Evolutionary conservation across 441 rosid genomes (phyloP), one percentile per base, ranked within the genome.

Genomic region (Erysimum pusillum): DNA sequence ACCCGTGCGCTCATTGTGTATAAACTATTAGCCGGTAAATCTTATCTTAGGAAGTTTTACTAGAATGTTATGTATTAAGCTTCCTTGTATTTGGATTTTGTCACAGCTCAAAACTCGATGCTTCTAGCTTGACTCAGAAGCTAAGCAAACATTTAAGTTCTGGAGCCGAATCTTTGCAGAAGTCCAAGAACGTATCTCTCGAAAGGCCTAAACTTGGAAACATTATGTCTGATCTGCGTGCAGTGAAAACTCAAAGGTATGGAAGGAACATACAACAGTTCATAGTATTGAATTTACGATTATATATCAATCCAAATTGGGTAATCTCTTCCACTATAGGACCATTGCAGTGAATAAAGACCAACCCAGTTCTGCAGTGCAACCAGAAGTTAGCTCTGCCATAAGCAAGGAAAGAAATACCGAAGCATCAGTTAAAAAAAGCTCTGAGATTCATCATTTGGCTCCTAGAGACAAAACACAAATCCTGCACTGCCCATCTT

Each of bases 211-310:
- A 85, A 80, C 72, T 75, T 82, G 84, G 39, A 58, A 88, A 83
- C 87, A 81, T 67, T 59, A 49, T 73, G 67, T 67, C 85, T 79
- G 86, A 80, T 85, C 67, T 83, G 63, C 83, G 89, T 79, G 67
- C 83, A 80, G 75, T 85, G 62, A 88, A 76, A 71, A 74, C 46
- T 62, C 80, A 73, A 68, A 86, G 92, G 98, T 92, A 71, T 67
- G 59, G 76, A 71, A 42, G 22, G 51, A 67, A 63, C 32, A 53
- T 39, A 46, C 39, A 63, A 48, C 36, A 54, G 13, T 9, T 46
- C 57, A 8, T 32, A 7, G 9, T 57, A 56, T 46, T 32, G 67
- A 34, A 22, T 22, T 32, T 15, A 15, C 12, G 20, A 15, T 69
- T 45, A n/a, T 14, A 48, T 41, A 20, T 38, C 13, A 20, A 45